Percentiles rank a stretch among this genome's conserved stretches.
phyloP scores from a whole-genome alignment of 1,284 basidiomycete species.

The Puccinia polysora region DNA sequence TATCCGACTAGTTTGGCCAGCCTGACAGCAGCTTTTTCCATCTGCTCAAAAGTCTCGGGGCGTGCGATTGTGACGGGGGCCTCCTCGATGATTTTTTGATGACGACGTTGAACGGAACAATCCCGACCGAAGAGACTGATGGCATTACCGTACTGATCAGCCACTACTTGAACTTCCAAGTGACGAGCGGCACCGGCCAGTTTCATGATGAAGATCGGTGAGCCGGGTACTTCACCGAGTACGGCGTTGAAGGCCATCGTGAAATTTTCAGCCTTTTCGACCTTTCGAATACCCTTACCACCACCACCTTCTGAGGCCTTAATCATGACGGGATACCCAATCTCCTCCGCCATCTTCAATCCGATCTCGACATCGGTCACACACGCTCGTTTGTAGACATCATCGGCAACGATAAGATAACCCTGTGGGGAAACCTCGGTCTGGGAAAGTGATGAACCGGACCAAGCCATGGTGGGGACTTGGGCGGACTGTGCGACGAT shows the following conservation, averaged over 20 bases:
- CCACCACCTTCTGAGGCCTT: slow-evolving; percentile 99
- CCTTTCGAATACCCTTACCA: slow-evolving; percentile 96
- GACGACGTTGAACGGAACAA: slow-evolving; percentile 97
- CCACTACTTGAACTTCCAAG: slow-evolving; percentile 94
- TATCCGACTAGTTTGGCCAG: slow-evolving; percentile 97
- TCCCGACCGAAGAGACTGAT: slow-evolving; percentile 98
- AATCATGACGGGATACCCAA: slow-evolving; percentile 99
- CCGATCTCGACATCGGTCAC: slow-evolving; percentile 86
- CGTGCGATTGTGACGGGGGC: slow-evolving; percentile 98
- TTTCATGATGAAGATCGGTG: slow-evolving; percentile 99
- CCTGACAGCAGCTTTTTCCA: slow-evolving; percentile 97
- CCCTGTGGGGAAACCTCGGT: slow-evolving; percentile 80
- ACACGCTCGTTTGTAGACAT: slow-evolving; percentile 84
- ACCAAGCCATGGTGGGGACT: slow-evolving; percentile 99
- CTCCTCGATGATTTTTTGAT: slow-evolving; percentile 99
- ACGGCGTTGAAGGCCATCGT: slow-evolving; percentile 92
- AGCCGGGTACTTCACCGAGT: slow-evolving; percentile 92
- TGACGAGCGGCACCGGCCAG: slow-evolving; percentile 95
- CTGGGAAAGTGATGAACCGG: slow-evolving; percentile 86
- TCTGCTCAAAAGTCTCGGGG: slow-evolving; percentile 82
- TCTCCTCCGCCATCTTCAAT: slow-evolving; percentile 72
- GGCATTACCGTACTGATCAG: slow-evolving; percentile 98
- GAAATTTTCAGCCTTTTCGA: slow-evolving; percentile 77
- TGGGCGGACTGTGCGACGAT: slow-evolving; percentile 96
- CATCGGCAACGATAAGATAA: slow-evolving; percentile 88